phyloP scores from a whole-genome alignment of 805 yeast species.

The Dipodascus albidus region DNA sequence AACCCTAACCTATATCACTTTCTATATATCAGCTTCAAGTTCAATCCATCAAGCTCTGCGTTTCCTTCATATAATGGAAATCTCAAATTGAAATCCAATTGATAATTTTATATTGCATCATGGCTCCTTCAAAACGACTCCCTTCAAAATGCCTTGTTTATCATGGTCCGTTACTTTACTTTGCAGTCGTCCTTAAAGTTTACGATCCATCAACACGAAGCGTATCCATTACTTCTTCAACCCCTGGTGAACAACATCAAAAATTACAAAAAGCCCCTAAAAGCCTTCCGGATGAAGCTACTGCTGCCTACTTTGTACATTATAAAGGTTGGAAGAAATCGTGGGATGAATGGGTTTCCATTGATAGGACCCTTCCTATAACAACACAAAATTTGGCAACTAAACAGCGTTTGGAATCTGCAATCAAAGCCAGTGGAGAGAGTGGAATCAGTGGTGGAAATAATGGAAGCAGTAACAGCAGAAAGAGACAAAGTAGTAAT shows the following conservation, averaged over 20 bases:
- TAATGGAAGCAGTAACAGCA: neutral
- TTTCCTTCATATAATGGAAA: too few species aligned
- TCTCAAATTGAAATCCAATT: too few species aligned
- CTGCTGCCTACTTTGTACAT: slow-evolving; percentile 50
- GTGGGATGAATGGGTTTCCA: slow-evolving; percentile 85
- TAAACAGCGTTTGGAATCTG: slow-evolving; percentile 43
- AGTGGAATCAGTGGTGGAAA: neutral
- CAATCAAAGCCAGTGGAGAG: slow-evolving; percentile 18
- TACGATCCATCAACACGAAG: neutral
- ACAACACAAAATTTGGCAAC: slow-evolving; percentile 48
- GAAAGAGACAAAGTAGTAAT: slow-evolving; percentile 3
- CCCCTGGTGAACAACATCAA: too few species aligned
- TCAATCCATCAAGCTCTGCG: too few species aligned
- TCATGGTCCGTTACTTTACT: neutral
- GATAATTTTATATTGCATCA: too few species aligned
- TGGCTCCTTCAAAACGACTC: neutral
- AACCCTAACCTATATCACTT: too few species aligned
- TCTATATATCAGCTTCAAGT: too few species aligned
- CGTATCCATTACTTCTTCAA: neutral
- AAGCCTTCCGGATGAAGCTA: slow-evolving; percentile 7
- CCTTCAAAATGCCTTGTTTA: neutral
- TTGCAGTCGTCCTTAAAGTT: neutral
- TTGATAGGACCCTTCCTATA: slow-evolving; percentile 45
- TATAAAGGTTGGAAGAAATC: slow-evolving; percentile 82
- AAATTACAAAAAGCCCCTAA: neutral